phyloP scores from a whole-genome alignment of 768 basidiomycete genomes.

The Flagelloscypha sp. region DNA sequence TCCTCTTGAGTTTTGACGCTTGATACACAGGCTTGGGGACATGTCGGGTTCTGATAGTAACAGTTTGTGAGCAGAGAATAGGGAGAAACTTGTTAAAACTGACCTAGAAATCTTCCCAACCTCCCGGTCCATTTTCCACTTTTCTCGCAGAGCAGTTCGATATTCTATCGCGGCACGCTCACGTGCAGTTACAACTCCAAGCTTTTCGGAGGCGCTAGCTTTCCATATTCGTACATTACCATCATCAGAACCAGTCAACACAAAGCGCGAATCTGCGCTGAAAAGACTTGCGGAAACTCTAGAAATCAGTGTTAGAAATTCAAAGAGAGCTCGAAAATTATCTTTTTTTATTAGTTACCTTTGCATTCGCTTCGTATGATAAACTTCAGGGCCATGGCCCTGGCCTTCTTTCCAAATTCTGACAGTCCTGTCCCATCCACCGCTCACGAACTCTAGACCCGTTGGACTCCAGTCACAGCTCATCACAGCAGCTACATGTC shows the following conservation, averaged over 20 bases:
- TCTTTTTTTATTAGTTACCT: constrained; percentile 38
- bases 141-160: constrained; percentile 74
- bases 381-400: constrained; percentile 79
- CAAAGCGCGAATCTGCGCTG: constrained; percentile 86
- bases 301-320: constrained; percentile 2
- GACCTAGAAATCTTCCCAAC: constrained; percentile 78
- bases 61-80: constrained; percentile 2
- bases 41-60: constrained; percentile 54
- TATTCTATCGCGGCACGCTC: constrained; percentile 93
- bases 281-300: constrained; percentile 82
- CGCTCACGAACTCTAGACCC: constrained; percentile 90
- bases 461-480: constrained; percentile 97
- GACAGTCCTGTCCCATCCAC: constrained; percentile 93
- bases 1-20: constrained; percentile 78
- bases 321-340: constrained; percentile 1
- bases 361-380: constrained; percentile 99
- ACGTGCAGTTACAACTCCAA: constrained; percentile 83
- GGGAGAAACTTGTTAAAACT: constrained; percentile 16
- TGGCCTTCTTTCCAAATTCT: constrained; percentile 87
- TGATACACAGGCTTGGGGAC: constrained; percentile 89
- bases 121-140: constrained; percentile 81
- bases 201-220: constrained; percentile 82
- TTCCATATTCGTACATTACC: constrained; percentile 97
- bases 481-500: constrained; percentile 94
- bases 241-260: constrained; percentile 87